These are phyloP conservation scores for Hypoxylon intermedium DNA, from an alignment of 495 filamentous ascomycete genomes.

Conservation along the genomic window DNA sequence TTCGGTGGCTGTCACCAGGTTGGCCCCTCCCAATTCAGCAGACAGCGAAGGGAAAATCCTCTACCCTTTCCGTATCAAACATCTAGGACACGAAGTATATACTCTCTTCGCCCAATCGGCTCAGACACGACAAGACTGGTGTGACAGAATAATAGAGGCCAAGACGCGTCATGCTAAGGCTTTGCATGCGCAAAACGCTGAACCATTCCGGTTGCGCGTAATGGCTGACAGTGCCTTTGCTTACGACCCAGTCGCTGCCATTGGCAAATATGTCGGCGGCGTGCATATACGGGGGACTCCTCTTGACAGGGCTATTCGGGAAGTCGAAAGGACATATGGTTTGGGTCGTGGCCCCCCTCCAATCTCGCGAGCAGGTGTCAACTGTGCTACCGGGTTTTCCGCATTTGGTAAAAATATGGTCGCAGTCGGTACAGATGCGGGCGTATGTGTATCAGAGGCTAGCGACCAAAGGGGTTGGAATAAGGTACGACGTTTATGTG, in stretches of 20 bases:
- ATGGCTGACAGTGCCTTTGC: conserved; percentile 92
- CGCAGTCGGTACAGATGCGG: conserved; percentile 93
- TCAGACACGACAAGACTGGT: conserved; percentile 84
- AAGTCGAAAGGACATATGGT: conserved; percentile 80
- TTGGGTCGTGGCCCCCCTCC: conserved; percentile 70
- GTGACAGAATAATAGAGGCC: conserved; percentile 88
- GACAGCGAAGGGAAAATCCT: conserved; percentile 79
- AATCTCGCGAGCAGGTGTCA: conserved; percentile 82
- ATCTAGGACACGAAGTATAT: conserved; percentile 90
- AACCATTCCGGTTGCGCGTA: conserved; percentile 91
- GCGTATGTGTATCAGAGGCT: conserved; percentile 85
- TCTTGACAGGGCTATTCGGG: conserved; percentile 85
- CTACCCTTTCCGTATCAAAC: conserved; percentile 95
- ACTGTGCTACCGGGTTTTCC: conserved; percentile 91
- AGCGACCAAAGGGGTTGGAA: conserved; percentile 89
- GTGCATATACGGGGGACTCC: conserved; percentile 83
- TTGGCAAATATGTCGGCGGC: conserved; percentile 52
- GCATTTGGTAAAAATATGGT: conserved; percentile 85
- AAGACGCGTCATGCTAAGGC: conserved; percentile 92
- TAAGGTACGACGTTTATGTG: conserved; percentile 62
- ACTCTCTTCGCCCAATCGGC: conserved; percentile 82
- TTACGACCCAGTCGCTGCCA: conserved; percentile 68
- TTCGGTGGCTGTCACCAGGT: conserved; percentile 55
- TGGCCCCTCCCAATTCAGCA: conserved; percentile 53
- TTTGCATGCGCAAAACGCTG: conserved; percentile 89